Evolutionary conservation across 2,329 filamentous ascomycete species (phyloP).

Genomic region (Trematosphaeria pertusa): DNA sequence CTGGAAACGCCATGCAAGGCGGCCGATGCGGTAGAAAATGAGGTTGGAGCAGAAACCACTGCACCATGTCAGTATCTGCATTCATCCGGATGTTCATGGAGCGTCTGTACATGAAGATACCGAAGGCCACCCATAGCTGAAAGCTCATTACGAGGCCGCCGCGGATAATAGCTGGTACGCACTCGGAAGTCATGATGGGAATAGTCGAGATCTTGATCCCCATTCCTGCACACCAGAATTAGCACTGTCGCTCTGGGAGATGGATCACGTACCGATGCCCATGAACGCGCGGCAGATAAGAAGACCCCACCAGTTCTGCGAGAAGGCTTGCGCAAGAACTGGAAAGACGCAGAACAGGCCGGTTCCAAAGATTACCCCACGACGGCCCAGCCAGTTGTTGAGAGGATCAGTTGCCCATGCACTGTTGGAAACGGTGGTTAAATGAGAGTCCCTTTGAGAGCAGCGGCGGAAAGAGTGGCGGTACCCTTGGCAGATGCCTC

Average conservation of each 20-base stretch:
- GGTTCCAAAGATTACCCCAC: conserved; percentile 30
- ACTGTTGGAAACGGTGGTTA: neutral
- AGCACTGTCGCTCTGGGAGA: too few species aligned
- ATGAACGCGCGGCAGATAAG: conserved; percentile 10
- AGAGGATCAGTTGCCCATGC: conserved; percentile 19
- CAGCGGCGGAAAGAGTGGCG: too few species aligned
- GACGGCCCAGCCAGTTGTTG: conserved; percentile 29
- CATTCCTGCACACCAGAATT: too few species aligned
- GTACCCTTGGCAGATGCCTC: too few species aligned
- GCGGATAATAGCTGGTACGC: conserved; percentile 7
- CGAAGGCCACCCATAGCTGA: conserved; percentile 6
- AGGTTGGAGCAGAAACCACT: conserved; percentile 1
- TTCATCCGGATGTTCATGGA: neutral
- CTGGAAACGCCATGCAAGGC: conserved; percentile 7
- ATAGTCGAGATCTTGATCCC: conserved; percentile 13
- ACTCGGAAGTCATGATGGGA: conserved; percentile 8
- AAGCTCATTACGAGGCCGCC: conserved; percentile 8
- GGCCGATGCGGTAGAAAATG: conserved; percentile 3
- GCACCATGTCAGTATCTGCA: neutral
- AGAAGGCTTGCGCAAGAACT: conserved; percentile 6
- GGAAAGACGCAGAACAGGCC: conserved; percentile 23
- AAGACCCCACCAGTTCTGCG: conserved; percentile 12
- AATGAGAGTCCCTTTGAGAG: too few species aligned
- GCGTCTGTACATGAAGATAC: conserved; percentile 3
- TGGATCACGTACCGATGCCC: conserved; percentile 10